Evolutionary conservation across 2,329 filamentous ascomycete species (phyloP).

Genomic region (Alternaria angustiovoidea): DNA sequence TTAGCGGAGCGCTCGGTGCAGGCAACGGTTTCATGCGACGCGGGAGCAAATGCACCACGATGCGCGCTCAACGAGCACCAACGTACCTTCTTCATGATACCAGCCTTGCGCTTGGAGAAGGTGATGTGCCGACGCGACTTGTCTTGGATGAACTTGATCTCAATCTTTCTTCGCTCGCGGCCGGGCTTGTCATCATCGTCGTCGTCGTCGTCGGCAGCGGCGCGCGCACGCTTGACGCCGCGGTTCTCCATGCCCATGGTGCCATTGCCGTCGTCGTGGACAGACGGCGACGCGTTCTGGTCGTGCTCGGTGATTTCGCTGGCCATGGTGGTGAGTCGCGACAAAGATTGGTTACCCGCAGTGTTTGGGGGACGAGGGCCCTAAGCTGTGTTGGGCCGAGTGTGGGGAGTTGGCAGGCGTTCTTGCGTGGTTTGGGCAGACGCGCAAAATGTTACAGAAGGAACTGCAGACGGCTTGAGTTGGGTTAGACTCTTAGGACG

Average conservation of each 20-base stretch:
- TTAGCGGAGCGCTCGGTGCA: conserved; percentile 32
- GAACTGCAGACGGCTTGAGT: conserved; percentile 32
- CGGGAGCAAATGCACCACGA: conserved; percentile 22
- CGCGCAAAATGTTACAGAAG: conserved; percentile 42
- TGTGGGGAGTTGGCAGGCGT: conserved; percentile 39
- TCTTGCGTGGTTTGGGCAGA: conserved; percentile 30
- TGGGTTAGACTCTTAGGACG: conserved; percentile 46
- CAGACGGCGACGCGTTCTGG: conserved; percentile 59
- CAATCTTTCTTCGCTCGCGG: conserved; percentile 98
- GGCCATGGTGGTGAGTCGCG: conserved; percentile 49
- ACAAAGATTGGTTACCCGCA: conserved; percentile 38
- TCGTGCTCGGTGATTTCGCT: conserved; percentile 61
- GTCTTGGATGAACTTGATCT: conserved; percentile 99
- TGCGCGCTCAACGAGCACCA: not conserved
- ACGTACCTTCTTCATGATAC: conserved; percentile 99
- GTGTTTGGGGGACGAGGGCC: conserved; percentile 48
- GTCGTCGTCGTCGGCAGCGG: conserved; percentile 88
- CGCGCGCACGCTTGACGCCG: conserved; percentile 88
- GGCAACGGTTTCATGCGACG: conserved; percentile 43
- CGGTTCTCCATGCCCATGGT: conserved; percentile 66
- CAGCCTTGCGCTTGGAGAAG: conserved; percentile 99
- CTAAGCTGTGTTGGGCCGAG: conserved; percentile 51
- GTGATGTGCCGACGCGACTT: conserved; percentile 99
- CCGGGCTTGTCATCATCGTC: conserved; percentile 98
- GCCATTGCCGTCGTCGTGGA: conserved; percentile 62